Conservation (phyloP, 768 basidiomycete species). For the Xerocomus brunneocitrinus region DNA sequence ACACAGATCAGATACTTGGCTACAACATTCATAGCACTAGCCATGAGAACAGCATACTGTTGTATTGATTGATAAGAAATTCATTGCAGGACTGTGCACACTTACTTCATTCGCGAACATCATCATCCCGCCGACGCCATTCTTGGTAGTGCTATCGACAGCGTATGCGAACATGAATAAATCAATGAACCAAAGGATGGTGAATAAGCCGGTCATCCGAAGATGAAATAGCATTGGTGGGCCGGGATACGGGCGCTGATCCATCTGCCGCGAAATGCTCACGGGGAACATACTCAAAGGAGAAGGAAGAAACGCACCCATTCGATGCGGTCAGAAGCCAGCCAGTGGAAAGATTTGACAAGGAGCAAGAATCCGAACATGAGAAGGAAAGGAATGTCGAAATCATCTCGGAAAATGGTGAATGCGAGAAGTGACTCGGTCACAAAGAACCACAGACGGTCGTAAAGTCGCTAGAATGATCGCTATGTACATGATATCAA, state of each 20-base stretch:
- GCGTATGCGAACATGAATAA: conserved; percentile 74
- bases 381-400: conserved; percentile 85
- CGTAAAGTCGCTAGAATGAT: conserved; percentile 81
- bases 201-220: conserved; percentile 70
- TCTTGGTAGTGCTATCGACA: conserved; percentile 70
- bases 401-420: conserved; percentile 95
- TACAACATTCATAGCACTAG: conserved; percentile 70
- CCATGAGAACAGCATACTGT: conserved; percentile 86
- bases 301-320: conserved; percentile 56
- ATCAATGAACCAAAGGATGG: conserved; percentile 72
- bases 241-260: conserved; percentile 87
- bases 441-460: conserved; percentile 95
- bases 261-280: conserved; percentile 68
- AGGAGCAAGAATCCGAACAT: conserved; percentile 96
- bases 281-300: background rate
- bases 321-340: conserved; percentile 92
- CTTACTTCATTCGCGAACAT: conserved; percentile 91
- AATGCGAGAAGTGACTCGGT: conserved; percentile 95
- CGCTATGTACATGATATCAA: background rate
- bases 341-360: conserved; percentile 97
- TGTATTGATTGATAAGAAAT: conserved; percentile 11
- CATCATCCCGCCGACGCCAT: conserved; percentile 87
- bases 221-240: conserved; percentile 81
- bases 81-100: conserved; percentile 5
- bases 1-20: conserved; percentile 80